phyloP scores from a whole-genome alignment of 345 rosid species.

The Chamaenerion angustifolium region DNA sequence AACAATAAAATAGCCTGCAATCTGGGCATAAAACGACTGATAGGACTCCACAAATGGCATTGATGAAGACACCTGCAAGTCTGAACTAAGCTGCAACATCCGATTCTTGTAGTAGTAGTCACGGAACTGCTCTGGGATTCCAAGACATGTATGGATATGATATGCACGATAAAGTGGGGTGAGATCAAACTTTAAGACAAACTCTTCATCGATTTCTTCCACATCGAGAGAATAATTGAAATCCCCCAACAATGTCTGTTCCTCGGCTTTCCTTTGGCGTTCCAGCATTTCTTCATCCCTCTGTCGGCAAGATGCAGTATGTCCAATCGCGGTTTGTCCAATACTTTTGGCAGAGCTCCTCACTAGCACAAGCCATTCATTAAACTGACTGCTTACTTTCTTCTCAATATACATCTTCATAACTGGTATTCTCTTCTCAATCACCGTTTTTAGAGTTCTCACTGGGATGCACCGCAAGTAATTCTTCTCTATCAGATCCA shows the following conservation, averaged over 20 bases:
- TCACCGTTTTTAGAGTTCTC: conserved; percentile 37
- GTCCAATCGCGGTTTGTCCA: conserved; percentile 90
- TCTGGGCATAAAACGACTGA: conserved; percentile 75
- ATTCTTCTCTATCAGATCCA: conserved; percentile 59
- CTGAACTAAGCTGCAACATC: conserved; percentile 64
- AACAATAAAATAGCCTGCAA: conserved; percentile 81
- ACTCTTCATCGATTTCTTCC: conserved; percentile 70
- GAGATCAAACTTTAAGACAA: conserved; percentile 57
- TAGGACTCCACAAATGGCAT: conserved; percentile 82
- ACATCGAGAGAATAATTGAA: conserved; percentile 50
- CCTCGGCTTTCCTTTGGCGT: conserved; percentile 81
- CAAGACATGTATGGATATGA: conserved; percentile 70
- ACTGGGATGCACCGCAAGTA: conserved; percentile 60
- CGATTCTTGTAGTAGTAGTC: conserved; percentile 73
- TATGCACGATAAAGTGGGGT: conserved; percentile 79
- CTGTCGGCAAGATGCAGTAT: conserved; percentile 63
- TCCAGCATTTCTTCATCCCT: conserved; percentile 77
- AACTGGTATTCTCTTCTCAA: conserved; percentile 58
- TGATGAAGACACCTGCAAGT: conserved; percentile 55
- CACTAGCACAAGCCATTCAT: conserved; percentile 78
- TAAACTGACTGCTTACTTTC: conserved; percentile 63
- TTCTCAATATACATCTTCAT: conserved; percentile 71
- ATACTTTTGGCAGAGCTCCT: conserved; percentile 70
- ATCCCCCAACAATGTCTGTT: conserved; percentile 58
- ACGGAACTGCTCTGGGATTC: conserved; percentile 61